Conservation (phyloP, 2,329 filamentous ascomycete genomes). For the Trichoderma cornu-damae region DNA sequence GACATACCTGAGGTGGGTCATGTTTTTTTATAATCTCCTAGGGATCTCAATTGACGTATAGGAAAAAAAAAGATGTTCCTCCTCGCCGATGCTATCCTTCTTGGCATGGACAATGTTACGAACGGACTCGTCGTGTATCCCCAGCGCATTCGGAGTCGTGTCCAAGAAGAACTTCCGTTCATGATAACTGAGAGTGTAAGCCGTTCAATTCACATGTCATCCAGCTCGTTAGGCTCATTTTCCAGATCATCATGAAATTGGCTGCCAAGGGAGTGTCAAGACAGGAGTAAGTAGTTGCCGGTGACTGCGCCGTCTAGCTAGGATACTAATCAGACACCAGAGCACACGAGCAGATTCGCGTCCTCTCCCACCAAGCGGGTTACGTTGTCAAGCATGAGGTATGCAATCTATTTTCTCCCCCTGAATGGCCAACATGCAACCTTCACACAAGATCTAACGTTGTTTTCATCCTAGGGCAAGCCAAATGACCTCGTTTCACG, state of each 20-base stretch:
- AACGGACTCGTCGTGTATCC: constrained; percentile 75
- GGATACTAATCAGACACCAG: constrained; percentile 43
- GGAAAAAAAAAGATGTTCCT: constrained; percentile 64
- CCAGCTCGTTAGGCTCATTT: not conserved
- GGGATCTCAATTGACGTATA: no score
- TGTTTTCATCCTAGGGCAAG: no score
- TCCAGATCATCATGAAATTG: constrained; percentile 67
- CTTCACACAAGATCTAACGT: no score
- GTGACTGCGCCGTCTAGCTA: no score
- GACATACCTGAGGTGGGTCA: no score
- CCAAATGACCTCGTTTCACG: constrained; percentile 77
- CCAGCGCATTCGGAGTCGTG: constrained; percentile 60
- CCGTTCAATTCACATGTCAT: not conserved
- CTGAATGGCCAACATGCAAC: no score
- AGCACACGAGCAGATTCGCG: constrained; percentile 74
- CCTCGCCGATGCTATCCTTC: constrained; percentile 61
- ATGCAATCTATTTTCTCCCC: not conserved
- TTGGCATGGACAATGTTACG: constrained; percentile 62
- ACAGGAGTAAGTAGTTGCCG: constrained; percentile 38
- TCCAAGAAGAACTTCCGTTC: constrained; percentile 73
- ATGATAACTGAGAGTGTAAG: constrained; percentile 60
- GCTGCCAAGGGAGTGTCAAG: constrained; percentile 55
- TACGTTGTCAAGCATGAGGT: constrained; percentile 52
- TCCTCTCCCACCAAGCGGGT: constrained; percentile 72
- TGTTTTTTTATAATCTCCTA: no score